A percentile compares a stretch with the other conserved stretches of the same genome.
Evolutionary conservation across 768 basidiomycete genomes (phyloP).

Genomic region (Mycena epipterygia): DNA sequence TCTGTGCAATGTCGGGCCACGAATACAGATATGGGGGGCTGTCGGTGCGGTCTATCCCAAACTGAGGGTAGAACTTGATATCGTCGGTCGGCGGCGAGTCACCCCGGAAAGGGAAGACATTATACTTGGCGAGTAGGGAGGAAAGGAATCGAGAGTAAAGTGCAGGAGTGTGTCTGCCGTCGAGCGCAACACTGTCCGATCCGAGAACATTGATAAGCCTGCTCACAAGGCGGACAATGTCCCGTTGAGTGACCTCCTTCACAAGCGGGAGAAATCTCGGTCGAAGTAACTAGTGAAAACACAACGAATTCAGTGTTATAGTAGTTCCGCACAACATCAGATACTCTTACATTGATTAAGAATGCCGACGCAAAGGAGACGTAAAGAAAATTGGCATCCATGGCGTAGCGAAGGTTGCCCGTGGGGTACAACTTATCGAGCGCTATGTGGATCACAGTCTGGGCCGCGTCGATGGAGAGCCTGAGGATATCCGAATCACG

Average conservation of each 20-base stretch:
- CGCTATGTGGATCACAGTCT: conserved; percentile 68
- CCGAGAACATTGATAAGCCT: conserved; percentile 61
- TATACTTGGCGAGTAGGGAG: conserved; percentile 59
- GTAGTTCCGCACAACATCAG: neutral
- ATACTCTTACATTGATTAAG: conserved; percentile 65
- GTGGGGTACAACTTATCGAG: conserved; percentile 66
- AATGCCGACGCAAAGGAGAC: conserved; percentile 73
- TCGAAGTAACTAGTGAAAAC: conserved; percentile 57
- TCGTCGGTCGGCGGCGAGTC: conserved; percentile 35
- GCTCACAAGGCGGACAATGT: conserved; percentile 59
- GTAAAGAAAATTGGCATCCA: conserved; percentile 65
- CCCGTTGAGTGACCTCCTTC: conserved; percentile 51
- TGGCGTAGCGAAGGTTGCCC: conserved; percentile 67
- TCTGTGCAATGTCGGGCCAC: conserved; percentile 59
- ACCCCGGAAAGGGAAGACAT: conserved; percentile 11
- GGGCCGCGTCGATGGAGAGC: conserved; percentile 67
- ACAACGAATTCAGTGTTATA: neutral
- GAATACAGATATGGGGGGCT: conserved; percentile 50
- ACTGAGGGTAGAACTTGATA: conserved; percentile 38
- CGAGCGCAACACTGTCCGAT: conserved; percentile 65
- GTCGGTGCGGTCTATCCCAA: conserved; percentile 37
- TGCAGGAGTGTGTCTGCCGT: conserved; percentile 68
- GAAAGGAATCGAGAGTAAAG: conserved; percentile 71
- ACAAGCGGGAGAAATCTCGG: conserved; percentile 62
- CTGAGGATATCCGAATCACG: conserved; percentile 58